A percentile compares a stretch with the other conserved stretches of the same genome.
phyloP scores from a whole-genome alignment of 2,329 filamentous ascomycete species.

The Tolypocladium ophioglossoides region DNA sequence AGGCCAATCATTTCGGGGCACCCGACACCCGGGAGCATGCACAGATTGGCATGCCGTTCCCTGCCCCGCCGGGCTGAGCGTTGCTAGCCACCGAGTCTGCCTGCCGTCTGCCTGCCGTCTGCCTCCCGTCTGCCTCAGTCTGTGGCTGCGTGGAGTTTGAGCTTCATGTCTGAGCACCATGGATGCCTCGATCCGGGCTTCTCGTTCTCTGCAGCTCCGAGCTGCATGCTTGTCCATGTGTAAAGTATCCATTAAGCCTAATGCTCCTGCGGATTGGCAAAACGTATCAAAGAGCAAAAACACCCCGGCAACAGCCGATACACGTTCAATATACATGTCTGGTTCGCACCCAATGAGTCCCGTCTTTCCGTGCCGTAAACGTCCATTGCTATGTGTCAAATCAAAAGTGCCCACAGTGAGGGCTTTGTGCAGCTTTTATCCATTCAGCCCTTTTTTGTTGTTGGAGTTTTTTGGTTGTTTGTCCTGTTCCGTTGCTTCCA shows the following conservation, averaged over 20 bases:
- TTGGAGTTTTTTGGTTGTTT: no score
- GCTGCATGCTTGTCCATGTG: no score
- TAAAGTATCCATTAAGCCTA: background rate
- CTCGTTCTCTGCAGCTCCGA: background rate
- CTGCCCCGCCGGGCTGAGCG: background rate
- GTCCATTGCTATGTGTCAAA: background rate
- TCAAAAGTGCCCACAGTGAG: background rate
- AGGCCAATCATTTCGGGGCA: background rate
- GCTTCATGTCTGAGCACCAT: background rate
- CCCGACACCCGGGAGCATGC: background rate
- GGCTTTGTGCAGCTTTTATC: background rate
- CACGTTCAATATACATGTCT: background rate
- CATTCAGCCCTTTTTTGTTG: background rate
- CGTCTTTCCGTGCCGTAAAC: constrained; percentile 1
- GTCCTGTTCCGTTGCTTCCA: background rate
- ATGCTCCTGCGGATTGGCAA: background rate
- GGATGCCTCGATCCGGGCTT: background rate
- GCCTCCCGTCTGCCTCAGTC: no score
- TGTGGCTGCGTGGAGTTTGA: no score
- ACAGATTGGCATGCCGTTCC: background rate
- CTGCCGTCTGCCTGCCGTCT: background rate
- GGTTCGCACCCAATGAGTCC: background rate
- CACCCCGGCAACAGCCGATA: background rate
- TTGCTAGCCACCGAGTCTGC: background rate
- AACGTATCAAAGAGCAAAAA: background rate